Conservation (phyloP, 495 filamentous ascomycete species). For the Neurospora cerealis region DNA sequence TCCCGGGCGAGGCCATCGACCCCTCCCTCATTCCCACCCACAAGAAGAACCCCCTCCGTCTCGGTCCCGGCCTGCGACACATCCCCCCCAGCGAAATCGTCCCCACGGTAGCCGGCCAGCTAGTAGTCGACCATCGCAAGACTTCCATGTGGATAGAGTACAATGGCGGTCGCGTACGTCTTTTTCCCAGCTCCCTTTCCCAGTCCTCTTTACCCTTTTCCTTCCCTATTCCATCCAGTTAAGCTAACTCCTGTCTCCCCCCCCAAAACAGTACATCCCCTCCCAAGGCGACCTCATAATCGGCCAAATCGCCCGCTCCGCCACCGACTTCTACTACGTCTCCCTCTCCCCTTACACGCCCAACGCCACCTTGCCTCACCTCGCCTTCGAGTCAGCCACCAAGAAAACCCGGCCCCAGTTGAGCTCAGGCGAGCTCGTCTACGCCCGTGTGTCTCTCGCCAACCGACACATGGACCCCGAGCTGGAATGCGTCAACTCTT, state of each 20-base stretch:
- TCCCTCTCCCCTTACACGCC: slow-evolving; percentile 52
- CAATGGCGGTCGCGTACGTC: slow-evolving; percentile 50
- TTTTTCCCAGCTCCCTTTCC: neutral
- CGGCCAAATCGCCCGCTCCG: slow-evolving; percentile 67
- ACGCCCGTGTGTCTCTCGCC: slow-evolving; percentile 67
- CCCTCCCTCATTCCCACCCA: slow-evolving; percentile 54
- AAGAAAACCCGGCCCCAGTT: slow-evolving; percentile 86
- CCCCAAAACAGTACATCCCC: slow-evolving; percentile 60
- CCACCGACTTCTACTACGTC: slow-evolving; percentile 62
- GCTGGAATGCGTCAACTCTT: slow-evolving; percentile 74
- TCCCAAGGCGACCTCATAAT: slow-evolving; percentile 71
- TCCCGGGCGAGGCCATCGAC: slow-evolving; percentile 72
- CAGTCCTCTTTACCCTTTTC: neutral
- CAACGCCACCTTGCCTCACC: slow-evolving; percentile 67
- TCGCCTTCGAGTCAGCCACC: slow-evolving; percentile 83
- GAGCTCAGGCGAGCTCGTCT: slow-evolving; percentile 63
- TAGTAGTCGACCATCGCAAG: slow-evolving; percentile 65
- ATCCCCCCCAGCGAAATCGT: slow-evolving; percentile 59
- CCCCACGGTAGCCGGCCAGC: slow-evolving; percentile 67
- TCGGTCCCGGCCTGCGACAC: slow-evolving; percentile 78
- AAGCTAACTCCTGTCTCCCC: neutral
- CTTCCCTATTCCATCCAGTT: neutral
- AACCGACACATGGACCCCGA: slow-evolving; percentile 80
- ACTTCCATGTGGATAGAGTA: slow-evolving; percentile 72
- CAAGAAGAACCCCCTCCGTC: slow-evolving; percentile 57